Evolutionary conservation across 805 yeast species (phyloP).

Genomic region (Candida ficus): DNA sequence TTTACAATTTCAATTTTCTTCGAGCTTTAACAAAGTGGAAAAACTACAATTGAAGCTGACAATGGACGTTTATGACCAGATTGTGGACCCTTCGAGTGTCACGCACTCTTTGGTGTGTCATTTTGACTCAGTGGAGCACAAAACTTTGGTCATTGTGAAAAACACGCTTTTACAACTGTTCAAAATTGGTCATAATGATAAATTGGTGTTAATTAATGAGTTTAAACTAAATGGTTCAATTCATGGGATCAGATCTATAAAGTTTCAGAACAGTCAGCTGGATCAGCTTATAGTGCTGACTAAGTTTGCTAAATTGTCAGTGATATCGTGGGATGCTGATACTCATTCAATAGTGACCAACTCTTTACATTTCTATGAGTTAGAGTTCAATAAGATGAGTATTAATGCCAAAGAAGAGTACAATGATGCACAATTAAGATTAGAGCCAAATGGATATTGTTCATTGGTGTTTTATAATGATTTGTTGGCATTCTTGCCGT

Average conservation of each 20-base stretch:
- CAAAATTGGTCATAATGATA: slow-evolving; percentile 16
- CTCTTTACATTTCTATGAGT: slow-evolving; percentile 84
- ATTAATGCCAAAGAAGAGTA: slow-evolving; percentile 30
- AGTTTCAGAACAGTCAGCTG: slow-evolving; percentile 32
- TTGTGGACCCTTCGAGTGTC: slow-evolving; percentile 72
- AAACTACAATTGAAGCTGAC: too few species aligned
- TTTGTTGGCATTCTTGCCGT: slow-evolving; percentile 66
- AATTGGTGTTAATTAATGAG: slow-evolving; percentile 47
- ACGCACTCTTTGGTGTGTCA: slow-evolving; percentile 52
- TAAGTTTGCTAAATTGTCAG: slow-evolving; percentile 69
- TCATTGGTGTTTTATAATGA: slow-evolving; percentile 61
- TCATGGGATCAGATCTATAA: slow-evolving; percentile 47
- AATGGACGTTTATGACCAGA: slow-evolving; percentile 79
- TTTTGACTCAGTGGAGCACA: slow-evolving; percentile 33
- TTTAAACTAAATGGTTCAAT: slow-evolving; percentile 68
- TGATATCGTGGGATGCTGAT: slow-evolving; percentile 63
- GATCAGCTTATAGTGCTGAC: slow-evolving; percentile 67
- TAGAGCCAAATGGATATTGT: slow-evolving; percentile 57
- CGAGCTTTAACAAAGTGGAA: too few species aligned
- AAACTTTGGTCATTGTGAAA: slow-evolving; percentile 63
- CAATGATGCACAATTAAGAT: slow-evolving; percentile 25
- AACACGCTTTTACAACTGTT: slow-evolving; percentile 52
- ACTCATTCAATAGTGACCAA: slow-evolving; percentile 57
- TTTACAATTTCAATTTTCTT: too few species aligned
- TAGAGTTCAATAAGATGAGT: slow-evolving; percentile 47